These are phyloP conservation scores for Nephelium lappaceum DNA, from an alignment of 345 rosid species.

Conservation along the genomic window DNA sequence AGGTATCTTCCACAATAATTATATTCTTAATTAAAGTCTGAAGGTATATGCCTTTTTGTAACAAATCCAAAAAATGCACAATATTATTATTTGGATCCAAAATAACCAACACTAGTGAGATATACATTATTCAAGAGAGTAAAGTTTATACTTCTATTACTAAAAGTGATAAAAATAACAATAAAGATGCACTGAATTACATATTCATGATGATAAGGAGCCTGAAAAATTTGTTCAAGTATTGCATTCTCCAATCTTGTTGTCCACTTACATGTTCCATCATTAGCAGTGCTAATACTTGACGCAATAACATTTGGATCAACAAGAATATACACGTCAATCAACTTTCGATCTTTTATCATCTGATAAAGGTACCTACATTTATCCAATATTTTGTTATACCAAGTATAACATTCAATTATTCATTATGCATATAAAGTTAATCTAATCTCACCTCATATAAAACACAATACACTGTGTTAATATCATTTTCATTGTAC, in stretches of 20 bases:
- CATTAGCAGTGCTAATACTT: background rate
- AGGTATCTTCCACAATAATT: background rate
- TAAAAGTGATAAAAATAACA: background rate
- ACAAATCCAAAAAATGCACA: background rate
- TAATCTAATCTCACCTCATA: background rate
- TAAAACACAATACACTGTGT: background rate
- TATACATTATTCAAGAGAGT: background rate
- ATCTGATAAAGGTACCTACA: background rate
- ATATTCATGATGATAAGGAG: background rate
- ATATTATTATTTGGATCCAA: background rate
- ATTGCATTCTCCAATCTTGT: background rate
- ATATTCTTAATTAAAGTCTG: background rate
- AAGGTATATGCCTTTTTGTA: background rate
- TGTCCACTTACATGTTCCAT: background rate
- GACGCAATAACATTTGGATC: background rate
- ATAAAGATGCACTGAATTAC: background rate
- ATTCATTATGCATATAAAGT: no score
- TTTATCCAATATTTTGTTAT: background rate
- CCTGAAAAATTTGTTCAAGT: background rate
- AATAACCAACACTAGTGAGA: background rate
- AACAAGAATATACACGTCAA: background rate
- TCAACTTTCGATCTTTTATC: background rate
- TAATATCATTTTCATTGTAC: background rate
- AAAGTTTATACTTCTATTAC: background rate
- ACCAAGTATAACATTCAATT: background rate